Base-by-base conservation (phyloP, 148 eudicot genomes). In the Amaranthus hypochondriacus region DNA sequence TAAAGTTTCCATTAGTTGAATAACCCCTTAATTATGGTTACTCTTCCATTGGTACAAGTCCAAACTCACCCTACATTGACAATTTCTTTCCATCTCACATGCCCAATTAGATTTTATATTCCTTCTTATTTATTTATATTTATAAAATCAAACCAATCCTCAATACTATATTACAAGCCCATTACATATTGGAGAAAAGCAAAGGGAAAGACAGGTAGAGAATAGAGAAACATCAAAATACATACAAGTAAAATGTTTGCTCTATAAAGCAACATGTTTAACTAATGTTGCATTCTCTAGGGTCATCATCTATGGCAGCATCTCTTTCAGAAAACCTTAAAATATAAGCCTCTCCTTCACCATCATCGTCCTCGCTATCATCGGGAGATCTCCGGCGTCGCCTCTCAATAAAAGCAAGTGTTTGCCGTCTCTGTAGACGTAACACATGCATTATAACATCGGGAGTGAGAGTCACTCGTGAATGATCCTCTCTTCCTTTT, bases 391-490 rank as follows among this genome's bases (percentile, higher is more conserved):
- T 77, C 28, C 56, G 72, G 10, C 75, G 65, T 62, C 80, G 81
- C 75, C 88, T 76, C 76, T 84, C 88, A 5, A 77, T 70, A 81
- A 86, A 83, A 62, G 85, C 85, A 67, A 77, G 47, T 50, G 91
- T 79, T 77, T 87, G 97, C 75, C 91, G 86, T 74, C 91, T 80
- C 61, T 87, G 93, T 21, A 89, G 74, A 68, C 92, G 84, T 67
- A 91, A 79, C 69, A 89, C 87, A 70, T 86, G 97, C 93, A 86
- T 89, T 61, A 89, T 81, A n/a, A 91, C 84, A 80, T 89, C 93
- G 9, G 97, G 91, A 51, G 88, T 84, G 15, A 91, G 83, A 8
- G 87, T 75, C 28, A 84, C 78, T 56, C 78, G 87, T 18, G 88
- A 80, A 77, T 78, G 87, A 60, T 83, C 86, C 84, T 87, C 93